Evolutionary conservation across 768 basidiomycete species (phyloP).

Genomic region (Hortiboletus campestris): DNA sequence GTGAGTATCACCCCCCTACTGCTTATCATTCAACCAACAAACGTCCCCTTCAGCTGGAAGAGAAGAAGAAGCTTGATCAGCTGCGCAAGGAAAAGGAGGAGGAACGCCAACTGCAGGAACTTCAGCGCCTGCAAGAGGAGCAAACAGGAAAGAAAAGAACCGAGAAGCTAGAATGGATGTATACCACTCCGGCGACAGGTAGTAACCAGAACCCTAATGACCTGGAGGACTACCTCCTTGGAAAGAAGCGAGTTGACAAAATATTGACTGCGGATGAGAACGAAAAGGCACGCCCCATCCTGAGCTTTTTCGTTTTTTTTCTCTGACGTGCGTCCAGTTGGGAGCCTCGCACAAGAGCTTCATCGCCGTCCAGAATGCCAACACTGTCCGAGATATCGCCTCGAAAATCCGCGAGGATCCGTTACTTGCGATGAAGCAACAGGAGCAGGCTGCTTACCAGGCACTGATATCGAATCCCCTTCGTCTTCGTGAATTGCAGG

Average conservation of each 20-base stretch:
- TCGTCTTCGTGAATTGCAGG: slow-evolving; percentile 77
- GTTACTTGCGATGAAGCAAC: slow-evolving; percentile 94
- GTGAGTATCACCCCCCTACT: slow-evolving; percentile 43
- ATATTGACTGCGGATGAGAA: slow-evolving; percentile 90
- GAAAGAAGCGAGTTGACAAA: slow-evolving; percentile 97
- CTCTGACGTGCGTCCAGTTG: slow-evolving; percentile 43
- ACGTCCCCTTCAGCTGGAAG: slow-evolving; percentile 69
- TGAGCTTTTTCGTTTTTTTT: neutral
- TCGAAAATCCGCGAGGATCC: slow-evolving; percentile 97
- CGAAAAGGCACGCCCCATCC: slow-evolving; percentile 59
- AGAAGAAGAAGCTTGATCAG: slow-evolving; percentile 97
- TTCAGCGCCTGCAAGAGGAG: slow-evolving; percentile 93
- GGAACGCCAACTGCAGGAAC: slow-evolving; percentile 92
- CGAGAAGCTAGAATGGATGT: slow-evolving; percentile 99
- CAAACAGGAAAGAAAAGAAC: slow-evolving; percentile 92
- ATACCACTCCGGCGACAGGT: slow-evolving; percentile 95
- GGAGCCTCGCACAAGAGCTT: slow-evolving; percentile 90
- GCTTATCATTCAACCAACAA: slow-evolving; percentile 6
- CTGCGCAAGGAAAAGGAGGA: slow-evolving; percentile 97
- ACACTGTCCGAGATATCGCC: slow-evolving; percentile 81
- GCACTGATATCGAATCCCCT: slow-evolving; percentile 84
- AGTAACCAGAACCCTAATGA: slow-evolving; percentile 84
- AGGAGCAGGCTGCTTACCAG: slow-evolving; percentile 92
- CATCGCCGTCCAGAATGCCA: slow-evolving; percentile 94
- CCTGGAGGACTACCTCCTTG: slow-evolving; percentile 92